Base-by-base conservation (phyloP, 2,329 filamentous ascomycete genomes). In the Talaromyces amestolkiae region DNA sequence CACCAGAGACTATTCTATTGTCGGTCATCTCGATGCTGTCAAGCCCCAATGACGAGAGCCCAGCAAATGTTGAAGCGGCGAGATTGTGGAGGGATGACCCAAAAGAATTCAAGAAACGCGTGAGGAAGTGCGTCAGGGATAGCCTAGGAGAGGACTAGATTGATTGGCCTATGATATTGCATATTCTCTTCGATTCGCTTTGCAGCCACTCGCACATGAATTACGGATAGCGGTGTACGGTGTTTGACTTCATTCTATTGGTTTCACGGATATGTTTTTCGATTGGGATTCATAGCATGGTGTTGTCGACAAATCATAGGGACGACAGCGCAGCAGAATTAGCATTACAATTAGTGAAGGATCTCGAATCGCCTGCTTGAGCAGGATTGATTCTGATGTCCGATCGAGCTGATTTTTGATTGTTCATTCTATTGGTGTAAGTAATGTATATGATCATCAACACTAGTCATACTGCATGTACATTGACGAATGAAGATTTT, bases 1-100 rank as follows among this genome's bases (percentile, higher is more conserved):
- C 91, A 13, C 93, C 94, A 62, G 94, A 97, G 83, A 96, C 93
- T 24, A 98, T 99, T 68, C 82, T 99, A 58, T 80, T 99, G 37
- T 93, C 89, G 72, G 93, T 96, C 39, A 96, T 99, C 76, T 95
- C 91, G 77, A 89, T 99, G 82, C 88, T 99, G 69, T 89, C 91
- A 69, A 90, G 91, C 73, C 95, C 95, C 58, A 99, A 99, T 76
- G 92, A 96, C 74, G 95, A 98, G 83, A 94, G 90, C 72, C 92
- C 95, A 0, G 95, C 95, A 59, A 98, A 99, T 76, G 88, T 97
- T 33, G 94, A 98, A 81, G 95, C 95, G 3, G 95, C 94, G 11
- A 86, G 91, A 67, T 80, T 97, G 81, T 90, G 95, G 86, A 86
- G 95, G 61, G 92, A 95, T 73, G 91, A 97, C 73, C 81, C 83